These are phyloP conservation scores for Suillus tomentosus DNA, from an alignment of 768 basidiomycete genomes.

Conservation along the genomic window DNA sequence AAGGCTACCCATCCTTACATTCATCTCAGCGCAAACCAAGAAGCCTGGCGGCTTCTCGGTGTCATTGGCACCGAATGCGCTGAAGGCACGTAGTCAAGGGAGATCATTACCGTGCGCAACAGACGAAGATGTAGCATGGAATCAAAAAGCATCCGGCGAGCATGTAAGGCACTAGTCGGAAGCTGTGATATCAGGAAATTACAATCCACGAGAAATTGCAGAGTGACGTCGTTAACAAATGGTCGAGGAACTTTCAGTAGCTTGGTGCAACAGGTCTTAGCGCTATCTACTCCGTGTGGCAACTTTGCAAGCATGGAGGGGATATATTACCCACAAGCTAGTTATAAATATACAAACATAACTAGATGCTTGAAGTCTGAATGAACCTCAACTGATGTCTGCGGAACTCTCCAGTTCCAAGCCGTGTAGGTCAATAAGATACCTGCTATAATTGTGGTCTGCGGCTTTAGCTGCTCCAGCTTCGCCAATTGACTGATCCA, in stretches of 20 bases:
- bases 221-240: not conserved
- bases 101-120: slow-evolving; percentile 27
- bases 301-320: not conserved
- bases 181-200: not conserved
- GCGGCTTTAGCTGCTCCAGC: slow-evolving; percentile 50
- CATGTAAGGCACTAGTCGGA: not conserved
- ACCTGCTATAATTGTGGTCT: slow-evolving; percentile 82
- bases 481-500: slow-evolving; percentile 62
- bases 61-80: slow-evolving; percentile 33
- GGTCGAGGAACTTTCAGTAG: not conserved
- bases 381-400: slow-evolving; percentile 30
- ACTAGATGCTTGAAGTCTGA: not conserved
- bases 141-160: slow-evolving; percentile 16
- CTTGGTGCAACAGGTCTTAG: not conserved
- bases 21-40: slow-evolving; percentile 17
- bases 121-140: slow-evolving; percentile 39
- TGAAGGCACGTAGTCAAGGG: slow-evolving; percentile 20
- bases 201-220: not conserved
- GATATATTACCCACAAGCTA: slow-evolving; percentile 10
- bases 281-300: not conserved
- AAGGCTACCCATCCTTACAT: slow-evolving; percentile 57
- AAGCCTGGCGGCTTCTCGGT: slow-evolving; percentile 30
- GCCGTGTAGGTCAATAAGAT: slow-evolving; percentile 88
- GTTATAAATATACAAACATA: slow-evolving; percentile 10
- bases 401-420: slow-evolving; percentile 58